Base-by-base conservation (phyloP, 495 filamentous ascomycete genomes). In the Penicillium daleae region DNA sequence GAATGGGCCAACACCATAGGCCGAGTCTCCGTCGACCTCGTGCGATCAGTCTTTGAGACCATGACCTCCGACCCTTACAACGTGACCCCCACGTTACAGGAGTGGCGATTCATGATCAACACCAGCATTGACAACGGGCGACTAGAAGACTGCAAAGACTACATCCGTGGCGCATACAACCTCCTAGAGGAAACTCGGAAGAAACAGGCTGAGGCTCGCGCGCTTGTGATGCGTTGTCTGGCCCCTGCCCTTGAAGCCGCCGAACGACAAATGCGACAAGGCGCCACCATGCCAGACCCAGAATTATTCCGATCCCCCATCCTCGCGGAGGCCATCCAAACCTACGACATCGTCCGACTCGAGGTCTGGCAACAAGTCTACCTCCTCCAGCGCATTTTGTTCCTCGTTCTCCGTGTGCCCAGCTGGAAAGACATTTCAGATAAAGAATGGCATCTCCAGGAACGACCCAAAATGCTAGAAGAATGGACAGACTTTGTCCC, bases 21-120 rank as follows among this genome's bases (percentile, higher is more conserved):
- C 10, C 62, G 66, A 40, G 74, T 90, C 4, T 75, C 82, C 0
- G 52, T 60, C 12, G 61, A 71, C 1, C 73, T 81, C 19, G 66
- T 88, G 3, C 60, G 63, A 7, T 71, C 71, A 3, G 59, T 88
- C 29, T 89, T 82, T 76, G 57, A 80, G 0, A 83, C 78, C 10
- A 85, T 90, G 82, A 86, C 74, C 4, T 69, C 76, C 2, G 65
- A 75, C n/a, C 86, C 86, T 6, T 85, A 86, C 74, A 84, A 83
- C 54, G 66, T 88, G 59, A 64, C 69, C 5, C 86, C 86, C 1
- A 86, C 76, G 1, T 66, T 89, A 24, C 64, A 80, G 29, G 81
- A 85, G 73, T 86, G 83, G 64, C 78, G 82, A 57, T 73, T 71
- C 32, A 70, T 85, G 12, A 80, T 87, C 46, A 82, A 78, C 40